A percentile compares a stretch with the other conserved stretches of the same genome.
phyloP scores from a whole-genome alignment of 106 monocot genomes.

The Hemerocallis citrina region DNA sequence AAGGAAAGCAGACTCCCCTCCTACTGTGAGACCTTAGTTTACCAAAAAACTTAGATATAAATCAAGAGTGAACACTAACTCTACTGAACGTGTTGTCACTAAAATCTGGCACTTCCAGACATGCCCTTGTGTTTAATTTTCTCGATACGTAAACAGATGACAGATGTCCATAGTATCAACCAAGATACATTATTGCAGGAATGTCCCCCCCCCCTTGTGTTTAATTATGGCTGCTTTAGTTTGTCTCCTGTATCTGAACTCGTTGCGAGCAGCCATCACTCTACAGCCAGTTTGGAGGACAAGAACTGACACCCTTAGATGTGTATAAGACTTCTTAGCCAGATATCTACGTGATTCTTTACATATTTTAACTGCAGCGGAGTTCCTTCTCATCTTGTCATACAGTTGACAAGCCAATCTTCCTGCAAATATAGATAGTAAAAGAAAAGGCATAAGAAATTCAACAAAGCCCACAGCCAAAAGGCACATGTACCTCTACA shows the following conservation, averaged over 20 bases:
- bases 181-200: too few species aligned
- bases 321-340: conserved; percentile 53
- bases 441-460: conserved; percentile 5
- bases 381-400: conserved; percentile 53
- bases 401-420: conserved; percentile 72
- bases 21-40: too few species aligned
- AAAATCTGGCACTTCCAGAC: too few species aligned
- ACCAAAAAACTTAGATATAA: too few species aligned
- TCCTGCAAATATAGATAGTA: conserved; percentile 40
- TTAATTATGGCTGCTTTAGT: conserved; percentile 61
- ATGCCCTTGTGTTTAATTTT: too few species aligned
- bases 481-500: conserved; percentile 84
- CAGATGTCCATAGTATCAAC: too few species aligned
- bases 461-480: conserved; percentile 1
- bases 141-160: too few species aligned
- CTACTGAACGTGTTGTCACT: too few species aligned
- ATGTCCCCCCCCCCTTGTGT: too few species aligned
- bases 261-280: conserved; percentile 73
- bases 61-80: too few species aligned
- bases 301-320: conserved; percentile 48
- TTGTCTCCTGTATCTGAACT: conserved; percentile 55
- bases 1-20: too few species aligned
- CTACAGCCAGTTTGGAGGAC: conserved; percentile 77
- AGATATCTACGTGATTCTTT: conserved; percentile 57
- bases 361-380: conserved; percentile 84